Percentiles rank a stretch among this genome's conserved stretches.
Conservation (phyloP, 768 basidiomycete species). For the Scleroderma citrinum region DNA sequence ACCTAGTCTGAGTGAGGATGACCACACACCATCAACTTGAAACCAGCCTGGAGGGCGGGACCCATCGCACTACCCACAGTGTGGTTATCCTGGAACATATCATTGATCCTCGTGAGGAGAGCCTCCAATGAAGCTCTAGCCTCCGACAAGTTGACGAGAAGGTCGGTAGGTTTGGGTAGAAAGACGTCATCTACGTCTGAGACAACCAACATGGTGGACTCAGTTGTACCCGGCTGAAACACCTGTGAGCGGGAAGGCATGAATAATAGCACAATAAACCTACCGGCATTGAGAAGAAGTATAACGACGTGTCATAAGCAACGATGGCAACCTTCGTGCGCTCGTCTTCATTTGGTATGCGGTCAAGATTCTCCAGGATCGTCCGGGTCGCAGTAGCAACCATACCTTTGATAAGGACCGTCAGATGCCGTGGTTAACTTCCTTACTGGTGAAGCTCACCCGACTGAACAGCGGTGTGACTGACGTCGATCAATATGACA, state of each 20-base stretch:
- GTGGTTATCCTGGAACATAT: constrained; percentile 98
- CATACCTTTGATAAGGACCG: constrained; percentile 58
- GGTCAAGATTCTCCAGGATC: constrained; percentile 90
- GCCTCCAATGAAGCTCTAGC: constrained; percentile 72
- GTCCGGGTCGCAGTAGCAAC: constrained; percentile 97
- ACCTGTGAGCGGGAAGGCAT: not conserved
- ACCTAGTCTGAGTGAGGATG: not conserved
- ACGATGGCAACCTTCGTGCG: constrained; percentile 91
- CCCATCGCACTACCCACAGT: constrained; percentile 92
- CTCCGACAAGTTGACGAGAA: constrained; percentile 93
- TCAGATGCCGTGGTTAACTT: not conserved
- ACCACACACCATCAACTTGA: constrained; percentile 77
- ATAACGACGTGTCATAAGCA: constrained; percentile 85
- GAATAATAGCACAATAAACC: not conserved
- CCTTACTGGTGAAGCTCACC: constrained; percentile 39
- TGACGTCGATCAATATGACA: constrained; percentile 95
- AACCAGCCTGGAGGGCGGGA: constrained; percentile 91
- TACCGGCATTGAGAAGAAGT: constrained; percentile 93
- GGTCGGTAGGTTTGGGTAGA: constrained; percentile 91
- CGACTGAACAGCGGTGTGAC: constrained; percentile 85
- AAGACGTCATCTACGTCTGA: constrained; percentile 97
- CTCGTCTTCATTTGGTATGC: constrained; percentile 91
- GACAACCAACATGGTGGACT: constrained; percentile 94
- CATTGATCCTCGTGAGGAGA: constrained; percentile 77
- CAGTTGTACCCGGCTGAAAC: constrained; percentile 56